Evolutionary conservation across 192 early-diverging fungal species (phyloP).

Genomic region (Rhizophagus sp.): DNA sequence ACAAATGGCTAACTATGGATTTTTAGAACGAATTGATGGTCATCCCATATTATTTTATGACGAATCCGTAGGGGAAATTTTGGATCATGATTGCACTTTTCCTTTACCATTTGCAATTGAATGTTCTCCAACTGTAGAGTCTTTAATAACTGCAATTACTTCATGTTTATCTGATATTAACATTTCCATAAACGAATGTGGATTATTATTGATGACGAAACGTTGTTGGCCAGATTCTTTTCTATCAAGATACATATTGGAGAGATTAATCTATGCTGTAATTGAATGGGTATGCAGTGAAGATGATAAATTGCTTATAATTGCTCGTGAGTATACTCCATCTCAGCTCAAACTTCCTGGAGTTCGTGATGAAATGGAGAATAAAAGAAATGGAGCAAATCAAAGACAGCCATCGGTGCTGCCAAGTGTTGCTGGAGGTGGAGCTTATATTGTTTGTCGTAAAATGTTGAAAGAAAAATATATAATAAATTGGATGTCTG

Average conservation of each 20-base stretch:
- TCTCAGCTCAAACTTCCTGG: constrained; percentile 40
- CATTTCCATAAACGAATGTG: constrained; percentile 57
- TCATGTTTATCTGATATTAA: constrained; percentile 52
- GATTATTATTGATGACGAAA: constrained; percentile 48
- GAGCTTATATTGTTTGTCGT: constrained; percentile 51
- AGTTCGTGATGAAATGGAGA: constrained; percentile 38
- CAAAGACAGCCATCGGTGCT: not conserved
- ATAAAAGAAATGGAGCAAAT: not conserved
- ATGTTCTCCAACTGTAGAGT: constrained; percentile 50
- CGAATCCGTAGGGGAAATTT: not conserved
- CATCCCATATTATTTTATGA: constrained; percentile 38
- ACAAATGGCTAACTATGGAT: constrained; percentile 55
- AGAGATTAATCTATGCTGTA: constrained; percentile 47
- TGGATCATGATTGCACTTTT: constrained; percentile 43
- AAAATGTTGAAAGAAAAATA: constrained; percentile 51
- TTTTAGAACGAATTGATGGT: constrained; percentile 56
- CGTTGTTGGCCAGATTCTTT: constrained; percentile 63
- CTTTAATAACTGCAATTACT: constrained; percentile 50
- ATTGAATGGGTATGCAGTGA: constrained; percentile 53
- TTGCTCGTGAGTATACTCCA: constrained; percentile 49
- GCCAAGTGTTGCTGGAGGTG: constrained; percentile 17
- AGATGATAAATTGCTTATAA: constrained; percentile 50
- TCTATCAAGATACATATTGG: constrained; percentile 52
- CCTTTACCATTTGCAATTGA: constrained; percentile 55
- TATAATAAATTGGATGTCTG: constrained; percentile 48